Evolutionary conservation across 176 grass and related monocot genomes (phyloP), one percentile per base, ranked within the genome.

Genomic region (Tillandsia leiboldiana): DNA sequence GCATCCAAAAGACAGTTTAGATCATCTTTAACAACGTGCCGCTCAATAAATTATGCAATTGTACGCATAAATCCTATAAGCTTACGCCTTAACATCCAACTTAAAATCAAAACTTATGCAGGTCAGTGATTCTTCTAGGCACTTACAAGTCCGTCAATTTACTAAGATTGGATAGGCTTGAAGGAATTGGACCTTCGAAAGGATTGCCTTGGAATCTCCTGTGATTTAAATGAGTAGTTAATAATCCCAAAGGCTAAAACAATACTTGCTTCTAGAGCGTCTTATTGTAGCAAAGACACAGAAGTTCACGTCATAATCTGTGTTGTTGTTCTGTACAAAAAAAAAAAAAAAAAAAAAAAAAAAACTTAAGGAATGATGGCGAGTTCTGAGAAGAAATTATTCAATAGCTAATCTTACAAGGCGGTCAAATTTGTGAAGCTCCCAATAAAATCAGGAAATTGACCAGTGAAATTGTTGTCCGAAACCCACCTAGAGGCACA

Each of bases 131-230:
- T 1, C 23, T 24, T 17, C 5, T 15, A 73, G 3, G n/a, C 20
- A 82, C 88, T 92, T 87, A 97, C 89, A 97, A 73, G 72, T 0
- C 54, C 50, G 26, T 79, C 70, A 97, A 48, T 61, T 79, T 61
- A 66, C 10, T 22, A 26, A 97, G 89, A 57, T 82, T 92, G 2
- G 86, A 79, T 73, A 97, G 11, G 63, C 68, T 90, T 18, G 71
- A 23, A 48, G 89, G 93, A 83, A 97, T 65, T 53, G 89, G 82
- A 70, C 89, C 93, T 83, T 89, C 59, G 63, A 97, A 92, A 51
- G 81, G 87, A 81, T 87, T 97, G 1, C 93, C 93, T 75, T 97
- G 89, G 66, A 97, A 85, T 64, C 83, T 70, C 79, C 89, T 97
- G 64, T 47, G 78, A 70, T 73, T 75, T 53, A 20, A 79, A 57